phyloP scores from a whole-genome alignment of 2,329 filamentous ascomycete genomes.

The Fusarium sp. region DNA sequence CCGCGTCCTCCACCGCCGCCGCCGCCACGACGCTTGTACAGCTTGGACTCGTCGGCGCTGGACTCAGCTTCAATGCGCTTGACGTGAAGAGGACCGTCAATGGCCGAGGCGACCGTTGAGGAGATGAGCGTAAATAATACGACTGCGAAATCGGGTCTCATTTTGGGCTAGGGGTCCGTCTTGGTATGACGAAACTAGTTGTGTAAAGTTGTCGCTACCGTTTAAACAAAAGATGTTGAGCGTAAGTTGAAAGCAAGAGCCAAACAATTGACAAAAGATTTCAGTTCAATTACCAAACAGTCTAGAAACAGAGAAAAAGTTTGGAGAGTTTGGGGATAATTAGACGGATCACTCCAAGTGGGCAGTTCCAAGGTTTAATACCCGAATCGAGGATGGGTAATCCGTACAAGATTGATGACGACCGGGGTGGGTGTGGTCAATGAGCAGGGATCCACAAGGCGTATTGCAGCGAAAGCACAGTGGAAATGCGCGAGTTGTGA shows the following conservation, averaged over 20 bases:
- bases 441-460: constrained; percentile 24
- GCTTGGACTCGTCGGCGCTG: constrained; percentile 55
- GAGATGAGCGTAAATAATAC: constrained; percentile 49
- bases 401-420: constrained; percentile 21
- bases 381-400: constrained; percentile 9
- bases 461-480: not conserved
- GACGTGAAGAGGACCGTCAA: constrained; percentile 44
- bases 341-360: constrained; percentile 19
- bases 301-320: constrained; percentile 2
- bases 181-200: constrained; percentile 7
- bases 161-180: constrained; percentile 37
- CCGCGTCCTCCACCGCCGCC: constrained; percentile 64
- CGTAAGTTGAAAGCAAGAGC: not conserved
- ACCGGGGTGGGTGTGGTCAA: constrained; percentile 4
- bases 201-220: not conserved
- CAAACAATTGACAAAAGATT: constrained; percentile 5
- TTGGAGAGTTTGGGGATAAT: constrained; percentile 16
- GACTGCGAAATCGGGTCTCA: constrained; percentile 52
- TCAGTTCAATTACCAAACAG: constrained; percentile 4
- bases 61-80: constrained; percentile 44
- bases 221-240: constrained; percentile 10
- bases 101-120: constrained; percentile 45
- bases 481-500: not conserved
- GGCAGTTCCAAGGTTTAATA: constrained; percentile 37
- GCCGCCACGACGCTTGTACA: constrained; percentile 73